Evolutionary conservation across 148 eudicot species (phyloP).

Genomic region (Diospyros kaki): DNA sequence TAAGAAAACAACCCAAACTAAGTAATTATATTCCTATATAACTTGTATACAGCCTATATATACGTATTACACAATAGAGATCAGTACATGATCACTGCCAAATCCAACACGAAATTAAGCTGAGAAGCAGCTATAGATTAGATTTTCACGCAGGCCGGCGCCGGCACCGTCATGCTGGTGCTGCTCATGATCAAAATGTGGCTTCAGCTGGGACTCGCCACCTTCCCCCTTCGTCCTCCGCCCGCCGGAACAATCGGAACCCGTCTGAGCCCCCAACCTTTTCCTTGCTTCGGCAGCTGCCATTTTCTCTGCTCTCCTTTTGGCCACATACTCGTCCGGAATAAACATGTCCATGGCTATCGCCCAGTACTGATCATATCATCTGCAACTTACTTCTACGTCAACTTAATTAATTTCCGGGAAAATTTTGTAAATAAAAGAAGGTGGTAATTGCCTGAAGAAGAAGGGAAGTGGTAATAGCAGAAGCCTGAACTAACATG

Average conservation of each 20-base stretch:
- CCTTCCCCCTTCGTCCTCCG: background rate
- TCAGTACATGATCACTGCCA: too few relatives aligned
- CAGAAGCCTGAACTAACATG: background rate
- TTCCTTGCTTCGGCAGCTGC: background rate
- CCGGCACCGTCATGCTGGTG: background rate
- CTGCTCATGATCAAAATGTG: background rate
- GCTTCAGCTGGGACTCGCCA: background rate
- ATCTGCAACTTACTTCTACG: too few relatives aligned
- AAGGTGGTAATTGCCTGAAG: background rate
- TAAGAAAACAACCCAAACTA: too few relatives aligned
- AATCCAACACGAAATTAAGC: background rate
- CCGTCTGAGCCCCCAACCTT: background rate
- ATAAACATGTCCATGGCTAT: conserved; percentile 30
- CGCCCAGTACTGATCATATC: too few relatives aligned
- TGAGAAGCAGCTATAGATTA: conserved; percentile 5
- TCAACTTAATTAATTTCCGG: too few relatives aligned
- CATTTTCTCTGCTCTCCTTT: conserved; percentile 28
- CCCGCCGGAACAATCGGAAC: background rate
- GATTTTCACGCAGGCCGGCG: background rate
- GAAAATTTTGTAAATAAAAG: background rate
- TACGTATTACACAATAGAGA: too few relatives aligned
- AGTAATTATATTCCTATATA: too few relatives aligned
- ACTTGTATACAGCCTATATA: too few relatives aligned
- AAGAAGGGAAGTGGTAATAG: background rate
- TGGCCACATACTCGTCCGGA: conserved; percentile 30